These are phyloP conservation scores for Paratinospora sagittata DNA, from an alignment of 164 flowering plant genomes.

Conservation along the genomic window DNA sequence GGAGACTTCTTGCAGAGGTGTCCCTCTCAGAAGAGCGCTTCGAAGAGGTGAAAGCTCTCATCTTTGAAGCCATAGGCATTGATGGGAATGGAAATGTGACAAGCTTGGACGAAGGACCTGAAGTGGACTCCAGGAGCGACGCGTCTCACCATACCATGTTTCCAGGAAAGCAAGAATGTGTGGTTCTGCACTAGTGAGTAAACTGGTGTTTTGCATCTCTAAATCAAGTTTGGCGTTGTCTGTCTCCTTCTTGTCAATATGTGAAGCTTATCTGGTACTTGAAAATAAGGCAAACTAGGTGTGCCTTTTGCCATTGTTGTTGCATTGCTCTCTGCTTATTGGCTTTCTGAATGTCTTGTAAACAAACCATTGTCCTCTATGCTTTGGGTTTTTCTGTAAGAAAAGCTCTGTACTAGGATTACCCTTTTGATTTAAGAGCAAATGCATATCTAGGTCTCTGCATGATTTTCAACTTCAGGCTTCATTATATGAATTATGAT, in stretches of 20 bases:
- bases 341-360: neutral
- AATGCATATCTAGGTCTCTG: neutral
- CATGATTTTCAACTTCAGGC: neutral
- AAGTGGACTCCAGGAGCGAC: slow-evolving; percentile 22
- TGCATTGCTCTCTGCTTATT: neutral
- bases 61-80: slow-evolving; percentile 48
- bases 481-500: too few species aligned
- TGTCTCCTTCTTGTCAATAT: neutral
- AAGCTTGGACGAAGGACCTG: slow-evolving; percentile 22
- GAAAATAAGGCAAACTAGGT: slow-evolving; percentile 30
- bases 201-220: neutral
- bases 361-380: neutral
- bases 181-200: slow-evolving; percentile 38
- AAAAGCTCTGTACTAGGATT: neutral
- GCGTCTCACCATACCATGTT: slow-evolving; percentile 27
- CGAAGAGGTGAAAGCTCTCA: slow-evolving; percentile 50
- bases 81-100: slow-evolving; percentile 9
- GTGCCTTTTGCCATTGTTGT: slow-evolving; percentile 12
- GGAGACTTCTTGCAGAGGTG: slow-evolving; percentile 80
- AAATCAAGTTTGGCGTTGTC: neutral
- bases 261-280: slow-evolving; percentile 7
- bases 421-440: neutral
- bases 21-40: slow-evolving; percentile 73
- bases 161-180: slow-evolving; percentile 45
- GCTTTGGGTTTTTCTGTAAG: neutral